Percentiles rank a stretch among this genome's conserved stretches.
These are phyloP conservation scores for Biscutella laevigata DNA, from an alignment of 441 rosid species.

Conservation along the genomic window DNA sequence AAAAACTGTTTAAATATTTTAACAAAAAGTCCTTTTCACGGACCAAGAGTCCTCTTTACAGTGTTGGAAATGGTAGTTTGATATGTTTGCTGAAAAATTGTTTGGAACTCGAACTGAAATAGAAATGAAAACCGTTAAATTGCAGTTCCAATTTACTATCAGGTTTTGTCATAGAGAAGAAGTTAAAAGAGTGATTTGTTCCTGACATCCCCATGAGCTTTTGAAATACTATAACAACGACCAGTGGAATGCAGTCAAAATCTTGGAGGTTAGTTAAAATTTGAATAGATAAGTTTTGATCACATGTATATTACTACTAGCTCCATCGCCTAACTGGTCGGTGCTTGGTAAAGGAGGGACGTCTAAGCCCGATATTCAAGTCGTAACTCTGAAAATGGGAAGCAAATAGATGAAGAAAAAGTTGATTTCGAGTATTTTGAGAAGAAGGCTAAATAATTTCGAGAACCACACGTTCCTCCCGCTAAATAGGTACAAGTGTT, in stretches of 20 bases:
- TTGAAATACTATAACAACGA: no score
- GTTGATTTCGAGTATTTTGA: conserved; percentile 83
- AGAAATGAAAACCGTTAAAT: conserved; percentile 19
- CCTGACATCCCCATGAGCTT: conserved; percentile 65
- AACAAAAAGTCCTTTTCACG: no score
- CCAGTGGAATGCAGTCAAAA: conserved; percentile 82
- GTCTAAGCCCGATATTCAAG: conserved; percentile 54
- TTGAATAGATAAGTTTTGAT: not conserved
- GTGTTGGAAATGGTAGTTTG: conserved; percentile 44
- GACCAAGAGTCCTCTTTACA: conserved; percentile 34
- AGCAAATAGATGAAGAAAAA: conserved; percentile 71
- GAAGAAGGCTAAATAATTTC: conserved; percentile 79
- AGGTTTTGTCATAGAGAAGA: conserved; percentile 43
- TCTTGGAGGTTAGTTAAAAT: conserved; percentile 52
- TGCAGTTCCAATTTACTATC: conserved; percentile 31
- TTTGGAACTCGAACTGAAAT: conserved; percentile 35
- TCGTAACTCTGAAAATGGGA: conserved; percentile 71
- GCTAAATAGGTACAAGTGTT: conserved; percentile 77
- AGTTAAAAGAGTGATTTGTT: conserved; percentile 43
- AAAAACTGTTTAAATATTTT: no score
- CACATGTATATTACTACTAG: no score
- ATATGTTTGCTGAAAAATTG: conserved; percentile 40
- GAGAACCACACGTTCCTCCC: conserved; percentile 81
- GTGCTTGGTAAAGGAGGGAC: conserved; percentile 50
- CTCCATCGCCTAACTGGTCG: not conserved